Conservation (phyloP, 2,329 filamentous ascomycete species). For the Beauveria medogensis region DNA sequence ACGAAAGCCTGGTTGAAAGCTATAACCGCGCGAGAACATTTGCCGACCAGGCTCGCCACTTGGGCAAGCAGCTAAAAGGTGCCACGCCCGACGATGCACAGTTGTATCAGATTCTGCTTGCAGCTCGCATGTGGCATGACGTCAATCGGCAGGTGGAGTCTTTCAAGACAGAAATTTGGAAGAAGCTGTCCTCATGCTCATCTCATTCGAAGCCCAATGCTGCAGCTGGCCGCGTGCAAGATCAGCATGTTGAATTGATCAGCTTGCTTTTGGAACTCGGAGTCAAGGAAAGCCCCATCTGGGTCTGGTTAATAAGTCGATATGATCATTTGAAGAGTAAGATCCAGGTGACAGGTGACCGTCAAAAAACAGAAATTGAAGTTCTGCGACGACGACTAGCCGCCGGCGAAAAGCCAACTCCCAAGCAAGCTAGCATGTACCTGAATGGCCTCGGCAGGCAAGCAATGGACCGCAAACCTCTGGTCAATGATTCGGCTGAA, state of each 20-base stretch:
- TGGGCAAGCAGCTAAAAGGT: slow-evolving; percentile 50
- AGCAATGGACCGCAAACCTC: slow-evolving; percentile 49
- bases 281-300: slow-evolving; percentile 92
- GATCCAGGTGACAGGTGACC: slow-evolving; percentile 71
- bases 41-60: slow-evolving; percentile 65
- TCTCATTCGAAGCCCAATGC: slow-evolving; percentile 42
- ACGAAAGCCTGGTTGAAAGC: slow-evolving; percentile 78
- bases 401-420: slow-evolving; percentile 60
- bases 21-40: slow-evolving; percentile 78
- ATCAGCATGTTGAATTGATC: slow-evolving; percentile 87
- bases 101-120: slow-evolving; percentile 78
- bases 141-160: slow-evolving; percentile 77
- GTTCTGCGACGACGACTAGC: slow-evolving; percentile 77
- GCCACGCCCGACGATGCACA: slow-evolving; percentile 65
- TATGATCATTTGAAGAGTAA: slow-evolving; percentile 85
- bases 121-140: slow-evolving; percentile 91
- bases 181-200: slow-evolving; percentile 63
- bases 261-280: slow-evolving; percentile 83
- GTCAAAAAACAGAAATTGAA: slow-evolving; percentile 88
- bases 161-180: slow-evolving; percentile 89
- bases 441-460: slow-evolving; percentile 66
- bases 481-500: slow-evolving; percentile 67
- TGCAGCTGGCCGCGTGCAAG: slow-evolving; percentile 51
- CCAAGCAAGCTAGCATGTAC: slow-evolving; percentile 64
- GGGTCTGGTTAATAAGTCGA: slow-evolving; percentile 86